Percentiles rank a stretch among this genome's conserved stretches.
phyloP scores from a whole-genome alignment of 179 eudicot species.

The Corrigiola litoralis region DNA sequence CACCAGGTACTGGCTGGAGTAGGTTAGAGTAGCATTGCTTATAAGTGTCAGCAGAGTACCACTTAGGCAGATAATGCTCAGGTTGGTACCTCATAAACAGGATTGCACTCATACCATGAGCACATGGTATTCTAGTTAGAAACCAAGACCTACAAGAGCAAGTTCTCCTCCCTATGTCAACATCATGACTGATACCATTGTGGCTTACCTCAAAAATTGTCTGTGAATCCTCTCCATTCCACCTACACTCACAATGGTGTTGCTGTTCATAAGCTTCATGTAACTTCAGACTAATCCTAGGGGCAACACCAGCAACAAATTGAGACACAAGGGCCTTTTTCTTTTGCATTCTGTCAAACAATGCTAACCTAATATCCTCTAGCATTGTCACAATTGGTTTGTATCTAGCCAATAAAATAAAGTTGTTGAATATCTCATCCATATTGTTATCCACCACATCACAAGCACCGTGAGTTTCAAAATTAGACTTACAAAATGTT shows the following conservation, averaged over 20 bases:
- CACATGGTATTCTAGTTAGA: conserved; percentile 1
- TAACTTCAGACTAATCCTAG: conserved; percentile 4
- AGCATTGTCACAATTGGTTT: conserved; percentile 15
- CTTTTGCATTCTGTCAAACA: not conserved
- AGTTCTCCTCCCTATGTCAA: not conserved
- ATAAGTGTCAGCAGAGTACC: conserved; percentile 1
- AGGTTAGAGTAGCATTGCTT: not conserved
- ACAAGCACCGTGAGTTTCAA: not conserved
- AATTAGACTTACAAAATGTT: not conserved
- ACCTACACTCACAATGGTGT: not conserved
- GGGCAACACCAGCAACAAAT: conserved; percentile 4
- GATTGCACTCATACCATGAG: conserved; percentile 17
- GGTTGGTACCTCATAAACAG: conserved; percentile 2
- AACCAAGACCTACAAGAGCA: conserved; percentile 15
- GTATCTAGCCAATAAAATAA: conserved; percentile 3
- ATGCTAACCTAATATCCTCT: conserved; percentile 7
- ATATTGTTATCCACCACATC: conserved; percentile 12
- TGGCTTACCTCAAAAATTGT: conserved; percentile 10
- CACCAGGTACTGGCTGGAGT: not conserved
- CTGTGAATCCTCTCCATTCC: conserved; percentile 13
- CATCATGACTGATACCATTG: conserved; percentile 1
- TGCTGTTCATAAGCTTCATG: not conserved
- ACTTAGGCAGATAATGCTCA: not conserved
- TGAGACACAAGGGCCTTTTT: not conserved
- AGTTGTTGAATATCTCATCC: conserved; percentile 3